Evolutionary conservation across 2,329 filamentous ascomycete genomes (phyloP), one percentile per base, ranked within the genome.

Genomic region (Aplosporella prunicola): DNA sequence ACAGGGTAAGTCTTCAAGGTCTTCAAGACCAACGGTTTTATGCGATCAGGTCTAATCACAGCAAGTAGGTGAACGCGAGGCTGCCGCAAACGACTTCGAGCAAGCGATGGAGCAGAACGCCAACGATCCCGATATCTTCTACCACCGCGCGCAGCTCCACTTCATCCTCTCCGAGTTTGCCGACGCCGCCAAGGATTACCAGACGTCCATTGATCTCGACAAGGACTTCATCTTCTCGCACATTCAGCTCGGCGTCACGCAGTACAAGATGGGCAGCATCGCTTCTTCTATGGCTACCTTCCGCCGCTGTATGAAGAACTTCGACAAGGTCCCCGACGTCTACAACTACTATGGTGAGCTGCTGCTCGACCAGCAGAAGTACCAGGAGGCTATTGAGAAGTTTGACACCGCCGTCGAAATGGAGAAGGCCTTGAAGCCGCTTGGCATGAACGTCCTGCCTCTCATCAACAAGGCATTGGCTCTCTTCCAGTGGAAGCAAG

Each of bases 321-420:
- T 98, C 57, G 83, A 87, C 55, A 84, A 89, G 58, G 85, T 93
- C 9, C 88, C 89, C 5, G 91, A 98, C 57, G 91, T 96, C 26
- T 98, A 96, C 74, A 98, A 98, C 74, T 98, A 98, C 75, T 96
- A 94, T 55, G 91, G 91, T 53, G 91, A 98, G 68, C 74, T 98
- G 40, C 74, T 98, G 41, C 78, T 98, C 37, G 91, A 98, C 69
- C 91, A 96, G 69, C 81, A 86, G 63, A 94, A 95, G 64, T 96
- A 81, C 65, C 72, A 84, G 42, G 89, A 98, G 60, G 91, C 91
- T 17, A 87, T 98, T 46, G 84, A 94, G 67, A 94, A 95, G 67
- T 98, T 98, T 55, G 91, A 98, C 61, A 91, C 80, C 17, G 91
- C 91, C n/a, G 88, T 96, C 48, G 88, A 96, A 58, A 89, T 96